Percentiles rank a stretch among this genome's conserved stretches.
These are phyloP conservation scores for Pyronema domesticum DNA, from an alignment of 495 filamentous ascomycete species.

Conservation along the genomic window DNA sequence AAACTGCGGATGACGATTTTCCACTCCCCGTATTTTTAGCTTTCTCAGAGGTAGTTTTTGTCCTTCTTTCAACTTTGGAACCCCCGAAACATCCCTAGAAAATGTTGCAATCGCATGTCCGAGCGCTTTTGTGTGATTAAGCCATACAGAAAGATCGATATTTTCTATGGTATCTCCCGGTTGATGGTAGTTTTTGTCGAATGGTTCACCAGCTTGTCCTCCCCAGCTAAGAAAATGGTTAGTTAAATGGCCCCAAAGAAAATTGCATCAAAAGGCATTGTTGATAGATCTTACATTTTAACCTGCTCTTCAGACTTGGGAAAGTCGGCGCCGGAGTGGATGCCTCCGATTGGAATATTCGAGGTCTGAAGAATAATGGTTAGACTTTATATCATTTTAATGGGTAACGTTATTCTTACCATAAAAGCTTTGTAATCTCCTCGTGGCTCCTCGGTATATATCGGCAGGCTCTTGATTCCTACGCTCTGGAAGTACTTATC, in stretches of 20 bases:
- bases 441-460: too few species aligned
- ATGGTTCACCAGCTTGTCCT: constrained; percentile 7
- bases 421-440: too few species aligned
- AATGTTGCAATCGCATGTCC: constrained; percentile 12
- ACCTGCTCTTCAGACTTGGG: not conserved
- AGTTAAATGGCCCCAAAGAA: not conserved
- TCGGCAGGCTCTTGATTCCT: not conserved
- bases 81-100: constrained; percentile 4
- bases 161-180: constrained; percentile 9
- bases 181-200: constrained; percentile 13
- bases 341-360: not conserved
- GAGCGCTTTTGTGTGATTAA: constrained; percentile 15
- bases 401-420: not conserved
- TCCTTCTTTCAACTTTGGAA: not conserved
- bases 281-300: not conserved
- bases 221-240: not conserved
- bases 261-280: not conserved
- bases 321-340: not conserved
- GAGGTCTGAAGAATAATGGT: not conserved
- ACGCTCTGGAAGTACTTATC: not conserved
- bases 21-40: too few species aligned
- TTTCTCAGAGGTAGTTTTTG: too few species aligned
- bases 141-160: constrained; percentile 9
- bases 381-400: too few species aligned
- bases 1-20: too few species aligned